Evolutionary conservation across 176 grass and related monocot species (phyloP).

Genomic region (Aegilops tauschii): DNA sequence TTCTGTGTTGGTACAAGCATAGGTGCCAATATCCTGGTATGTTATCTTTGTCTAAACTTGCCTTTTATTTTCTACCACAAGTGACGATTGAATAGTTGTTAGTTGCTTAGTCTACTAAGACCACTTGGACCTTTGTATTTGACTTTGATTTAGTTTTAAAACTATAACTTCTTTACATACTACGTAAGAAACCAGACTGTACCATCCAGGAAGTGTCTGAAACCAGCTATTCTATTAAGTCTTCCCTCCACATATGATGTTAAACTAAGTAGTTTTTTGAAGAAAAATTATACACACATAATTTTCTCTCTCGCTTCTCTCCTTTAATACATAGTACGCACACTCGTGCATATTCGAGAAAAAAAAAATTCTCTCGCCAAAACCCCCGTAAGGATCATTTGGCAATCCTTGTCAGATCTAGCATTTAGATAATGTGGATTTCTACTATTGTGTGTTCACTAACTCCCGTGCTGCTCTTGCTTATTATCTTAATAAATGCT

Average conservation of each 20-base stretch:
- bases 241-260: neutral
- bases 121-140: neutral
- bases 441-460: neutral
- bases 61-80: neutral
- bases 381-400: neutral
- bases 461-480: neutral
- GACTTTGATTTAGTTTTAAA: neutral
- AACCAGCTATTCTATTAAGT: neutral
- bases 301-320: too few relatives aligned
- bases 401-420: neutral
- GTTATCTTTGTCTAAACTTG: neutral
- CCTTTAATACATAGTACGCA: too few relatives aligned
- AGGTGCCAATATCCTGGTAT: conserved; percentile 96
- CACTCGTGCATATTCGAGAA: too few relatives aligned
- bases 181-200: neutral
- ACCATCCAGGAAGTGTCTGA: neutral
- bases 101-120: conserved; percentile 1
- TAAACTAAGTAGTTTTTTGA: conserved; percentile 5
- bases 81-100: neutral
- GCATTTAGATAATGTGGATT: neutral
- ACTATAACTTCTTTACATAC: neutral
- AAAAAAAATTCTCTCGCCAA: neutral
- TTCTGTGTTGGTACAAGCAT: conserved; percentile 97
- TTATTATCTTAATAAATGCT: neutral
- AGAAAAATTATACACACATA: neutral